These are phyloP conservation scores for Jamesozyma piceae DNA, from an alignment of 805 yeast genomes.

Conservation along the genomic window DNA sequence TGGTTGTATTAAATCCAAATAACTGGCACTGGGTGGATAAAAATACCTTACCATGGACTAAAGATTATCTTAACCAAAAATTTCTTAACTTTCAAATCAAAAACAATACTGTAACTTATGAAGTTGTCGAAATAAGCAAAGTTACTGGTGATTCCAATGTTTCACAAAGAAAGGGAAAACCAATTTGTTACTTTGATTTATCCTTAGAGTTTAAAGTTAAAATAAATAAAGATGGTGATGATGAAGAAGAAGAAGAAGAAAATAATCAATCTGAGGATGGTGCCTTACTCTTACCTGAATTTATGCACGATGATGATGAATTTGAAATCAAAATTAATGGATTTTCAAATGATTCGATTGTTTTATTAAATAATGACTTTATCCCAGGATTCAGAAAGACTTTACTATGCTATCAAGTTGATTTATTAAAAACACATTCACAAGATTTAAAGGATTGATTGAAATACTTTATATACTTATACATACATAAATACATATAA, in stretches of 20 bases:
- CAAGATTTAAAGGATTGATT: constrained; percentile 35
- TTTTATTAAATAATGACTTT: constrained; percentile 36
- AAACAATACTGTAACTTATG: constrained; percentile 12
- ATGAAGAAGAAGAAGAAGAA: constrained; percentile 3
- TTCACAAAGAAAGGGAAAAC: constrained; percentile 75
- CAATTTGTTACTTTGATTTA: constrained; percentile 65
- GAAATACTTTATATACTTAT: neutral
- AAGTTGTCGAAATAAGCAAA: constrained; percentile 34
- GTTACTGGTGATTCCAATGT: constrained; percentile 72
- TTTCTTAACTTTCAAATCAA: constrained; percentile 21
- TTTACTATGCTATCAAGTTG: constrained; percentile 52
- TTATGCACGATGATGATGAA: constrained; percentile 68
- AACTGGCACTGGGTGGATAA: constrained; percentile 74
- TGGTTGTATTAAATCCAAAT: constrained; percentile 66
- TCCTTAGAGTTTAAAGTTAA: constrained; percentile 40
- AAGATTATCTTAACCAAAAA: constrained; percentile 37
- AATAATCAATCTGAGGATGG: constrained; percentile 35
- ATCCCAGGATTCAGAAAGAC: constrained; percentile 43
- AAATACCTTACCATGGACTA: constrained; percentile 58
- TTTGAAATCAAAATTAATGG: constrained; percentile 49
- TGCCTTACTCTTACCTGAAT: constrained; percentile 49
- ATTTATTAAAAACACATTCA: constrained; percentile 52
- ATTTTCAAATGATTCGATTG: constrained; percentile 32
- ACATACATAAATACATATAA: neutral
- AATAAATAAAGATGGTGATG: no score